A percentile compares a stretch with the other conserved stretches of the same genome.
Conservation (phyloP, 225 moss, liverwort and hornwort species). For the Asterella californica region DNA sequence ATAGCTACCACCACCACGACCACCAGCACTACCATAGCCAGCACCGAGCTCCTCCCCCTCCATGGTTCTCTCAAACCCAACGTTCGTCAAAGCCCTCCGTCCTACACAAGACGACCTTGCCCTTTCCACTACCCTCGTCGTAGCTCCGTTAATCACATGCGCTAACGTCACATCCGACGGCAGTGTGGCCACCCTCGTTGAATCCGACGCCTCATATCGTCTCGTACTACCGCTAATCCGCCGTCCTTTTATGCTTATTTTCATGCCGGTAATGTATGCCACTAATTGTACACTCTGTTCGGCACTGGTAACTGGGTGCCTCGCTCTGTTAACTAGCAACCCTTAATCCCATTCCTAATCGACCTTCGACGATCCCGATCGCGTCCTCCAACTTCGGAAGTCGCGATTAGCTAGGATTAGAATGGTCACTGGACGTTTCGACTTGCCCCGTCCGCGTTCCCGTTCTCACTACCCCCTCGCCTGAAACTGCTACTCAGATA, state of each 20-base stretch:
- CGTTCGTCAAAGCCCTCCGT: conserved; percentile 22
- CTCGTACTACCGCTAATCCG: background rate
- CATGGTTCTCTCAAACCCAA: conserved; percentile 15
- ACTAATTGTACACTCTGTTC: conserved; percentile 10
- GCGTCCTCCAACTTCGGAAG: background rate
- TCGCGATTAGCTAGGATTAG: background rate
- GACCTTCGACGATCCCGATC: background rate
- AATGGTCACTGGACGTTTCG: background rate
- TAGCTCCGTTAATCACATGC: conserved; percentile 12
- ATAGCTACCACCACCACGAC: conserved; percentile 14
- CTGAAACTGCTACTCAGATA: background rate
- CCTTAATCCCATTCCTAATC: background rate
- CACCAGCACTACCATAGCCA: conserved; percentile 3
- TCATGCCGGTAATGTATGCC: background rate
- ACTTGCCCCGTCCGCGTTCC: background rate
- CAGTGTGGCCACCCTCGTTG: background rate
- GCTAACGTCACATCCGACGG: conserved; percentile 15
- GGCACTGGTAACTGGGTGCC: conserved; percentile 6
- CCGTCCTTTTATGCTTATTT: background rate
- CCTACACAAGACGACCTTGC: background rate
- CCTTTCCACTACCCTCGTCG: background rate
- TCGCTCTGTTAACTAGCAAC: background rate
- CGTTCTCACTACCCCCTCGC: background rate
- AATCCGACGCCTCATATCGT: background rate
- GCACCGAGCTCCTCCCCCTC: conserved; percentile 4